These are phyloP conservation scores for Grifola frondosa DNA, from an alignment of 1,284 basidiomycete species.

Conservation along the genomic window DNA sequence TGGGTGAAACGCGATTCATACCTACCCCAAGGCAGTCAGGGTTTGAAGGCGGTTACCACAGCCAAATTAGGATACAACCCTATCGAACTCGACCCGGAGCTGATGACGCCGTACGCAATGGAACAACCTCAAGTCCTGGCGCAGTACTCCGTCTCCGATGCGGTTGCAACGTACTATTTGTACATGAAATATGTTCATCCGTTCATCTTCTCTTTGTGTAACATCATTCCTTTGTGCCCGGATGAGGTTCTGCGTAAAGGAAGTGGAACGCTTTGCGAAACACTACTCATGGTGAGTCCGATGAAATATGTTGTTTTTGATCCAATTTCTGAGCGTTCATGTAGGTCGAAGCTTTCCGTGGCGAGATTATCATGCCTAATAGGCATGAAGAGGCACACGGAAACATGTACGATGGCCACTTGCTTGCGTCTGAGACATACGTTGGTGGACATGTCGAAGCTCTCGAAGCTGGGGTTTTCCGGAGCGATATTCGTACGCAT, in stretches of 20 bases:
- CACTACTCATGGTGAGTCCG: slow-evolving; percentile 87
- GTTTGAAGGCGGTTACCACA: slow-evolving; percentile 97
- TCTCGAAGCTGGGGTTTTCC: slow-evolving; percentile 96
- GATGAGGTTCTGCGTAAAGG: slow-evolving; percentile 98
- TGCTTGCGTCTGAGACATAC: slow-evolving; percentile 96
- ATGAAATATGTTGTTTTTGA: neutral
- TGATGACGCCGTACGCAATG: slow-evolving; percentile 98
- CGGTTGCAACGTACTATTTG: slow-evolving; percentile 98
- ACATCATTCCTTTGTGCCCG: slow-evolving; percentile 97
- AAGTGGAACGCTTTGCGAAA: slow-evolving; percentile 95
- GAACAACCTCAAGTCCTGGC: slow-evolving; percentile 96
- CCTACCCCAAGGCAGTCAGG: slow-evolving; percentile 97
- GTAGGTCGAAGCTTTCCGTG: slow-evolving; percentile 94
- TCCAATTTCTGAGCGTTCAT: neutral
- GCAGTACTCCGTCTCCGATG: slow-evolving; percentile 99
- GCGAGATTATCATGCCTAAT: slow-evolving; percentile 96
- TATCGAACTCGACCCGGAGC: slow-evolving; percentile 95
- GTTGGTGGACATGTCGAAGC: slow-evolving; percentile 99
- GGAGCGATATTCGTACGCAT: slow-evolving; percentile 92
- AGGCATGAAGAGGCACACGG: slow-evolving; percentile 92
- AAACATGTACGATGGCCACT: slow-evolving; percentile 93
- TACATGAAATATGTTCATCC: slow-evolving; percentile 99
- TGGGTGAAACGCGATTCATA: slow-evolving; percentile 99
- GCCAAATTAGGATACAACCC: slow-evolving; percentile 97
- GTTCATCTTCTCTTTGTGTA: slow-evolving; percentile 99